Evolutionary conservation across 192 early-diverging fungal genomes (phyloP), one percentile per base, ranked within the genome.

Genomic region (Umbelopsis isabellina): DNA sequence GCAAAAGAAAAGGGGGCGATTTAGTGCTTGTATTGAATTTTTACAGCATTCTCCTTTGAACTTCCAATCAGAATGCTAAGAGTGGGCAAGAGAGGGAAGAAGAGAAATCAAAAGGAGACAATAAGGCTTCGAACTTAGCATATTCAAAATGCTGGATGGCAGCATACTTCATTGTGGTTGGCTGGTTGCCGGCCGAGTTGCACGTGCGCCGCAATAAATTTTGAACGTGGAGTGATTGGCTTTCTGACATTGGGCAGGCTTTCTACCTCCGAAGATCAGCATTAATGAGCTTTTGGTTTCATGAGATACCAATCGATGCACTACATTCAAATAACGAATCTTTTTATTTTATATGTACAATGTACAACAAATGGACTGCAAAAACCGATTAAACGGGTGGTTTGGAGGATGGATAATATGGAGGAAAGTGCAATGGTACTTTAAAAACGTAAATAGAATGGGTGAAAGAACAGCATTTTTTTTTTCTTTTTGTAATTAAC

Each of bases 311-410:
- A 41, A 41, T 41, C 37, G 10, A 41, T 41, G 37, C 37, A 10
- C 6, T 41, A 10, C 7, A 10, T 41, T 41, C 37, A 41, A 41
- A 41, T 41, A 41, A 41, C 5, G 10, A 41, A 41, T 41, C 5
- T 41, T 41, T 41, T 41, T 41, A 41, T 25, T 52, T 52, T 52
- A 52, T 61, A 61, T 61, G 55, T 61, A n/a, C 55, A 61, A 35
- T 61, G 55, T 61, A 61, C 55, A 61, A 61, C 37, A 61, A 61
- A 61, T 16, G 4, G 33, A 61, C 30, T 25, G 48, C 12, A 49
- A 21, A 30, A 49, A 49, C 20, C 48, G 20, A 49, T 49, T 6
- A 49, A 49, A 49, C 4, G 15, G 12, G 20, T 21, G 12, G 27
- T 4, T 21, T 16, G 16, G 20, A 21, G 48, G 20, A 6, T 48